Evolutionary conservation across 139 green algal species (phyloP), one percentile per base, ranked within the genome.

Genomic region (Picochlorum sp.): DNA sequence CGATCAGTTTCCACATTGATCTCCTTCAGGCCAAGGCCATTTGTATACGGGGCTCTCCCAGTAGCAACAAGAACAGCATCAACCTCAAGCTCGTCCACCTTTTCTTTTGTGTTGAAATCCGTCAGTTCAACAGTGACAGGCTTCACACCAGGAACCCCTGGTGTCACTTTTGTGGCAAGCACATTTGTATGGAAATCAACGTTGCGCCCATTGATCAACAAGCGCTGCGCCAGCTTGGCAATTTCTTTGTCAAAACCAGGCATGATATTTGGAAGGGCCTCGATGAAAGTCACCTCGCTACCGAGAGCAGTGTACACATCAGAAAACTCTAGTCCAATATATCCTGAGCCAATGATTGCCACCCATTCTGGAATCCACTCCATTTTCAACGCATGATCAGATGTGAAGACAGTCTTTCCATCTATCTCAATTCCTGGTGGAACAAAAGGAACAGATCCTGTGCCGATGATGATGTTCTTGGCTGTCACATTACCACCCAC

Each of bases 361-460:
- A 99, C 75, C 94, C 94, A 99, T 56, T 93, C 79, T 54, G 94
- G 94, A 30, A 99, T 66, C 94, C 94, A 98, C 71, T 98, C 94
- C 72, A 99, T 74, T 83, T 98, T 98, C 14, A 99, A 84, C 1
- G 92, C 94, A 71, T 98, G 90, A 80, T 99, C 94, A 13, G 68
- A 87, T 20, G 94, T 99, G 85, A 99, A 97, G 10, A 99, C 94
- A 2, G 94, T 99, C 81, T 99, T 99, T 82, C 92, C 89, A 72
- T 99, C 93, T 61, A 98, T 92, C 45, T 87, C 80, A 76, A 98
- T 97, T 75, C 92, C 92, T 69, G 89, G 93, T 1, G 94, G 94
- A 66, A 98, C 94, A 73, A 97, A 98, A 32, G 94, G 94, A 65
- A 94, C 90, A 16, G 87, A 96, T 59, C 91, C 94, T 15, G 90